Conservation (phyloP, 257 asterid genomes). For the Fraxinus excelsior region DNA sequence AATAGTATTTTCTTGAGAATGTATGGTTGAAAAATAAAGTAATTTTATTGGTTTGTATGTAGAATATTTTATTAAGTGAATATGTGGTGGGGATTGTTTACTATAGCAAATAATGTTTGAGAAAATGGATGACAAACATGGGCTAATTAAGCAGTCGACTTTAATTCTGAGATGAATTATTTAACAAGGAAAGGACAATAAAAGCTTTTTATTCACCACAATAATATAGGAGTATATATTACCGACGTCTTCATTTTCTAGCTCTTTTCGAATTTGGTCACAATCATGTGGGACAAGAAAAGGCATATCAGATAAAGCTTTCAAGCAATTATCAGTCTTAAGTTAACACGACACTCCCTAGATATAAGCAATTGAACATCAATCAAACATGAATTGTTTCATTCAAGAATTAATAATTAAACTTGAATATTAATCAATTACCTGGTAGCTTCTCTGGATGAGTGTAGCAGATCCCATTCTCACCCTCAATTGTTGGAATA, state of each 20-base stretch:
- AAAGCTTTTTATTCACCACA: not conserved
- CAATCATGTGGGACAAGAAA: constrained; percentile 6
- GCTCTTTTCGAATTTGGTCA: constrained; percentile 6
- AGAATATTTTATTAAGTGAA: too few species aligned
- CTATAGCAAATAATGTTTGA: too few species aligned
- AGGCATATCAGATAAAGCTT: not conserved
- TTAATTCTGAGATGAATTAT: too few species aligned
- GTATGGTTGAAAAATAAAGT: too few species aligned
- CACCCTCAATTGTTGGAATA: constrained; percentile 50
- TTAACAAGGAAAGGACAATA: not conserved
- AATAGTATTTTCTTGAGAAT: too few species aligned
- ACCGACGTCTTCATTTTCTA: constrained; percentile 20
- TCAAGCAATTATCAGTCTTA: not conserved
- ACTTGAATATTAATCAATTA: constrained; percentile 15
- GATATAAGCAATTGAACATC: not conserved
- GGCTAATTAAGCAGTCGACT: too few species aligned
- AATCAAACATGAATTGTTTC: not conserved
- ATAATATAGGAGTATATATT: not conserved
- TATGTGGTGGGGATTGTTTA: too few species aligned
- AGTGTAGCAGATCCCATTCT: constrained; percentile 56
- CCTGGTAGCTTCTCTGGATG: constrained; percentile 61
- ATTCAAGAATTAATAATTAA: not conserved
- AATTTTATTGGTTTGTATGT: too few species aligned
- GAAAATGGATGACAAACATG: too few species aligned
- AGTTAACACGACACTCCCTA: constrained; percentile 1